These are phyloP conservation scores for Thymus quinquecostatus DNA, from an alignment of 257 asterid genomes.

Conservation along the genomic window DNA sequence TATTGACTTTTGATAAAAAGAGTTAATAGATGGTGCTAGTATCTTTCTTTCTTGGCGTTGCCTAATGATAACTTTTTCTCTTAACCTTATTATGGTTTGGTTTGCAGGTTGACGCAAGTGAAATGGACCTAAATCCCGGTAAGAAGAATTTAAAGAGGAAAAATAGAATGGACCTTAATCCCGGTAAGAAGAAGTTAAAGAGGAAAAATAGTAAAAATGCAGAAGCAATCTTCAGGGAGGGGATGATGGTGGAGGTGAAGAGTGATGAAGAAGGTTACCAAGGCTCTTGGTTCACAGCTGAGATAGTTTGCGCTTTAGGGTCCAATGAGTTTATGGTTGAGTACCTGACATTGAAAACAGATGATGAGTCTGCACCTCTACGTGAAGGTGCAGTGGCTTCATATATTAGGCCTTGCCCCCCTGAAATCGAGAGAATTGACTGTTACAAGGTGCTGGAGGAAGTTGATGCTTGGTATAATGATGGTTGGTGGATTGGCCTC, in stretches of 20 bases:
- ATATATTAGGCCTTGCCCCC: slow-evolving; percentile 64
- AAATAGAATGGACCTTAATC: slow-evolving; percentile 22
- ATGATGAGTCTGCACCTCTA: slow-evolving; percentile 49
- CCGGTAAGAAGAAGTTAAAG: slow-evolving; percentile 36
- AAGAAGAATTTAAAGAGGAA: neutral
- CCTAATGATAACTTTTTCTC: neutral
- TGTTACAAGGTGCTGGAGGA: slow-evolving; percentile 54
- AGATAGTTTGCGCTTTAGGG: slow-evolving; percentile 37
- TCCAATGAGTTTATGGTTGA: slow-evolving; percentile 49
- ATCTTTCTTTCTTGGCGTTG: slow-evolving; percentile 19
- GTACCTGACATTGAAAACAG: slow-evolving; percentile 58
- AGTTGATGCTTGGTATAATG: slow-evolving; percentile 74
- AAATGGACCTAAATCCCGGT: slow-evolving; percentile 29
- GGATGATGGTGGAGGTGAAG: slow-evolving; percentile 67
- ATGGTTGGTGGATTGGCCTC: slow-evolving; percentile 84
- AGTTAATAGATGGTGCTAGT: neutral
- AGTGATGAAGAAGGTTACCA: slow-evolving; percentile 69
- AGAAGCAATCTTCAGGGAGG: slow-evolving; percentile 42
- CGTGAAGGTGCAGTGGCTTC: slow-evolving; percentile 45
- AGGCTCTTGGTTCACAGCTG: slow-evolving; percentile 70
- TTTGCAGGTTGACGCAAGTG: slow-evolving; percentile 40
- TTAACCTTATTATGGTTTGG: slow-evolving; percentile 18
- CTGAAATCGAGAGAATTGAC: slow-evolving; percentile 35
- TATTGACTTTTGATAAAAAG: too few relatives aligned
- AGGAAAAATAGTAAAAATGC: slow-evolving; percentile 36